These are phyloP conservation scores for Boletus vinaceobasis DNA, from an alignment of 768 basidiomycete genomes.

Conservation along the genomic window DNA sequence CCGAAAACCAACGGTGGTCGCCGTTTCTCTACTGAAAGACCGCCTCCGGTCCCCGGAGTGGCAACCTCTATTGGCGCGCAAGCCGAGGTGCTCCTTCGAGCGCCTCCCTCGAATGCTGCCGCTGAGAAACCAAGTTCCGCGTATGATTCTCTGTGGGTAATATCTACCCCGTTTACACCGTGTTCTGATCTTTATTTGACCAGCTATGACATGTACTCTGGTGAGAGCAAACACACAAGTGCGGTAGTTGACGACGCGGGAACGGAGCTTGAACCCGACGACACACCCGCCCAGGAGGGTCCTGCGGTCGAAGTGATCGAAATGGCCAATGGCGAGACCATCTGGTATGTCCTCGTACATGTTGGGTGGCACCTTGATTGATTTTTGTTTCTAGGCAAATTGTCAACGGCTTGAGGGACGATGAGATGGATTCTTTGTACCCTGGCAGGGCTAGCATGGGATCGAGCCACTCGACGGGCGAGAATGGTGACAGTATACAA, in stretches of 20 bases:
- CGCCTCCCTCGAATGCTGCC: constrained; percentile 37
- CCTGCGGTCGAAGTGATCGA: constrained; percentile 78
- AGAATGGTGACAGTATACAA: constrained; percentile 53
- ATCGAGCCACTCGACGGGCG: constrained; percentile 63
- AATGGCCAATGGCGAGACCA: constrained; percentile 82
- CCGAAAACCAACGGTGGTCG: constrained; percentile 50
- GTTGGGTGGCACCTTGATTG: neutral
- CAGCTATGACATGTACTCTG: constrained; percentile 80
- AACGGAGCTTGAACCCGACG: constrained; percentile 18
- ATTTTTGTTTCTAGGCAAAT: constrained; percentile 50
- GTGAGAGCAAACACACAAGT: constrained; percentile 46
- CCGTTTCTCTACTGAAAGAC: constrained; percentile 63
- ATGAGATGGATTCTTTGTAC: constrained; percentile 67
- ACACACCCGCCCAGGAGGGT: constrained; percentile 38
- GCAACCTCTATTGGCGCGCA: constrained; percentile 48
- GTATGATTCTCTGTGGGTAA: constrained; percentile 75
- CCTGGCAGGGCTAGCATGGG: constrained; percentile 66
- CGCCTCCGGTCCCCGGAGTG: constrained; percentile 68
- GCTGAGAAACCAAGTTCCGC: constrained; percentile 67
- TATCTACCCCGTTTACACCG: constrained; percentile 11
- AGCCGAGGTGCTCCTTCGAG: constrained; percentile 38
- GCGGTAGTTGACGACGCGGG: constrained; percentile 35
- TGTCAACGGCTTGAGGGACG: constrained; percentile 79
- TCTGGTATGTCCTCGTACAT: constrained; percentile 55
- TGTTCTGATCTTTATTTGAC: constrained; percentile 21